phyloP scores from a whole-genome alignment of 805 yeast genomes.

The Wickerhamomyces queroliae region DNA sequence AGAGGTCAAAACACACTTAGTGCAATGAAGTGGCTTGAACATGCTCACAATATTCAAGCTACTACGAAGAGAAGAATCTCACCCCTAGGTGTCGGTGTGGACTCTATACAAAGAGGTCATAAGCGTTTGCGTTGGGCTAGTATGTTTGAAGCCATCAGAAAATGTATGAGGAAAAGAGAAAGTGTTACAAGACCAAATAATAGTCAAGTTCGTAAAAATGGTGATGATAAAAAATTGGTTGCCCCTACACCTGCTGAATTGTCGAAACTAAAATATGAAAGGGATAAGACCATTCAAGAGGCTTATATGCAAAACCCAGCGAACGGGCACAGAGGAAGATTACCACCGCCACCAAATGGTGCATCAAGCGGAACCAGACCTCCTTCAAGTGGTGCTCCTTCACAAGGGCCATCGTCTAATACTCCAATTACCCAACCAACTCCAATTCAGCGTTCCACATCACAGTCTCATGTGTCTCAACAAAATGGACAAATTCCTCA shows the following conservation, averaged over 20 bases:
- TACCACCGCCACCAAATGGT: conserved; percentile 17
- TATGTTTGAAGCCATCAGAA: conserved; percentile 92
- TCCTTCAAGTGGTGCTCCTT: background rate
- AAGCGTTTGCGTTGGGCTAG: conserved; percentile 91
- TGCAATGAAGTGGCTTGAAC: conserved; percentile 90
- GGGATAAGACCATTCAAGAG: conserved; percentile 82
- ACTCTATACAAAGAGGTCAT: conserved; percentile 91
- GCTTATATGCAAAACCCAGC: conserved; percentile 45
- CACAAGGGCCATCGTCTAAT: conserved; percentile 8
- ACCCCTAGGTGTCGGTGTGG: conserved; percentile 90
- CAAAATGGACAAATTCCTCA: conserved; percentile 13
- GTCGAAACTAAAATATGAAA: conserved; percentile 73
- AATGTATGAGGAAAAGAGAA: conserved; percentile 86
- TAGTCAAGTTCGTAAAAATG: conserved; percentile 33
- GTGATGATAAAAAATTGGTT: conserved; percentile 38
- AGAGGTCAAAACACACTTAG: conserved; percentile 77
- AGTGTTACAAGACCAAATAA: conserved; percentile 57
- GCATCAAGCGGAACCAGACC: too few relatives aligned
- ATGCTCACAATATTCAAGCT: conserved; percentile 83
- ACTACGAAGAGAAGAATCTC: conserved; percentile 84
- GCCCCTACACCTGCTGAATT: conserved; percentile 82
- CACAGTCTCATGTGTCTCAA: conserved; percentile 20
- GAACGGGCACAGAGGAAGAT: conserved; percentile 8
- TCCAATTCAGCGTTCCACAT: conserved; percentile 14
- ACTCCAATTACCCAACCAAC: background rate